These are phyloP conservation scores for Cyphellophora attinorum DNA, from an alignment of 2,329 filamentous ascomycete species.

Conservation along the genomic window DNA sequence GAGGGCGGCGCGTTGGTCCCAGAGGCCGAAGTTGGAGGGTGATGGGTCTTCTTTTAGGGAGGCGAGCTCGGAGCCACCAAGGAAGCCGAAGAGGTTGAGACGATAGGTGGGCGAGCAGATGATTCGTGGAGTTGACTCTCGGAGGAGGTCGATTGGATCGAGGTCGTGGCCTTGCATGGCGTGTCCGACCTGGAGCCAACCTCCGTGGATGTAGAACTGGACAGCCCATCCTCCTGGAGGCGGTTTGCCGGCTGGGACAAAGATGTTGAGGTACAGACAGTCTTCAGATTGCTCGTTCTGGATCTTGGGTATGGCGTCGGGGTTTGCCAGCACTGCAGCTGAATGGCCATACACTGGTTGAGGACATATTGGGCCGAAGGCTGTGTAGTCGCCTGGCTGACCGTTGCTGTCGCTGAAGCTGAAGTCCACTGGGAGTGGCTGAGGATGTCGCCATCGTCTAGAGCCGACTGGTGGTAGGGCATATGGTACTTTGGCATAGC, in stretches of 20 bases:
- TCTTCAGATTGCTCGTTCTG: constrained; percentile 32
- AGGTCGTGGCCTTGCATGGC: constrained; percentile 32
- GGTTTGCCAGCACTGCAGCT: constrained; percentile 18
- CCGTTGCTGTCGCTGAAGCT: constrained; percentile 20
- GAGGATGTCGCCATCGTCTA: constrained; percentile 30
- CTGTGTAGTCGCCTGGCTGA: constrained; percentile 27
- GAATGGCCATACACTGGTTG: constrained; percentile 24
- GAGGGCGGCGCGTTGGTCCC: constrained; percentile 41
- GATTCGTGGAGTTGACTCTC: constrained; percentile 23
- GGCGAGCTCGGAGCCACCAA: constrained; percentile 31
- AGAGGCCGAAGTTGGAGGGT: constrained; percentile 33
- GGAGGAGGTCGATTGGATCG: constrained; percentile 35
- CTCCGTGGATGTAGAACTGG: constrained; percentile 31
- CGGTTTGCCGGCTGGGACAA: constrained; percentile 28
- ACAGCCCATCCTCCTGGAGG: constrained; percentile 22
- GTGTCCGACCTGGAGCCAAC: constrained; percentile 40
- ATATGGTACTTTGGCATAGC: constrained; percentile 28
- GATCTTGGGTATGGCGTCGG: constrained; percentile 17
- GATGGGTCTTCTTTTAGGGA: constrained; percentile 22
- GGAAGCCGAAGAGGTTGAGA: constrained; percentile 41
- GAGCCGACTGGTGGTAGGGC: constrained; percentile 29
- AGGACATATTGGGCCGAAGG: constrained; percentile 30
- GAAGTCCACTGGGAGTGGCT: constrained; percentile 21
- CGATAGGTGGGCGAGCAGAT: constrained; percentile 40
- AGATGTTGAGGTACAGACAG: constrained; percentile 41